Evolutionary conservation across 2,329 filamentous ascomycete genomes (phyloP), one percentile per base, ranked within the genome.

Genomic region (Trichophyton rubrum): DNA sequence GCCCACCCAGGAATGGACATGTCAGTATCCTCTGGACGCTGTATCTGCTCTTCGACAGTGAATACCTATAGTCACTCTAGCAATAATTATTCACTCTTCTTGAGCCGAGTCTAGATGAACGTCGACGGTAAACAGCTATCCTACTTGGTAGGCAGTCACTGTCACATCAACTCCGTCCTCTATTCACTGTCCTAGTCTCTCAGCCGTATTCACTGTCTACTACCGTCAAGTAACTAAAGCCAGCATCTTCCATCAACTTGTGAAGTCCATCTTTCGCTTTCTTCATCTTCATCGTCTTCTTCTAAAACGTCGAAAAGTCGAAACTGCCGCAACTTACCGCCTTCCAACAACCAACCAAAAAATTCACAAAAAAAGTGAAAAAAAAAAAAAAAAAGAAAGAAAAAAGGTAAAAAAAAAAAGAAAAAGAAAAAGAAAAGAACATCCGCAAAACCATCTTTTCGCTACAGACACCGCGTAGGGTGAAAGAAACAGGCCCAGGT

Each of bases 271-370:
- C 33, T 35, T 35, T 33, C 22, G 3, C 3, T 3, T 22, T 22
- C 30, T 3, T 33, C 30, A 33, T 11, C 33, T 35, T 35, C 33
- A 1, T 35, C 33, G 11, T 27, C 27, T 1, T 27, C 27, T 27
- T 22, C 22, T 40, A 3, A 40, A 40, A 43, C n/a, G n/a, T 43
- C 40, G 15, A 43, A 43, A 15, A 20, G 20, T 20, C 17, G 45
- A 20, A 49, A 49, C 45, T 49, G 45, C 45, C 45, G 45, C 45
- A 49, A 49, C 45, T 49, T 49, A 49, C 45, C 45, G 45, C 45
- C 45, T 49, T 47, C 24, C 33, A 13, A 35, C 2, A 27, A 9
- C 3, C 20, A 15, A 11, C 20, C 20, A 9, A 9, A 49, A 49
- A 49, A 49, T 49, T 49, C 24, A 13, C 20, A 27, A 8, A 22